Base-by-base conservation (phyloP, 768 basidiomycete genomes). In the Termitomyces sp. region DNA sequence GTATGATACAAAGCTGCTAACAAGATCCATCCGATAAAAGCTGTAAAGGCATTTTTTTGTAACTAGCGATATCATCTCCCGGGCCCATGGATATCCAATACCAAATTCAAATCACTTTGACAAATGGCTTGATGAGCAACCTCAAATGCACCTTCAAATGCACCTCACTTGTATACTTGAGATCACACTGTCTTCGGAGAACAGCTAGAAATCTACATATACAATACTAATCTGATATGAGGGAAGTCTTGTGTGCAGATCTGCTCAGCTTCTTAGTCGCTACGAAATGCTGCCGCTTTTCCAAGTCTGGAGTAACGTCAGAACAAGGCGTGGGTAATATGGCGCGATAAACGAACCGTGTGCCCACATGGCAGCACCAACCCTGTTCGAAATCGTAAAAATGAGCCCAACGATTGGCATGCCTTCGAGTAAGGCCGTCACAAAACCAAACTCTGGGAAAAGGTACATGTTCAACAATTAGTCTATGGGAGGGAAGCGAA, bases 301-400 rank as follows among this genome's bases (percentile, higher is more conserved):
- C 87, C 4, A 88, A 66, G 68, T 88, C 86, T 88, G 42, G 2
- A 29, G 17, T 7, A 2, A 12, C n/a, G 47, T 29, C 10, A 34
- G 40, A 44, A 60, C 21, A 27, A 42, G 21, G 16, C 27, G 31
- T 25, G 55, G 32, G 12, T 21, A 17, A 46, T 29, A 19, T 40
- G 23, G 12, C 23, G 14, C 41, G 16, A 43, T 27, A 31, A 25
- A 69, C 73, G 21, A 45, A 90, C 88, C 90, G 60, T 87, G 84
- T 5, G 90, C 89, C 89, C 93, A 97, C 95, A 97, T 96, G 1
- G 93, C 93, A 2, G 92, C 95, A 6, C 94, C 94, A 25, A 96
- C 82, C 6, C 92, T 80, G 67, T 96, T 95, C 0, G 92, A 94
- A 17, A 96, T 77, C 2, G 86, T 86, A 67, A 96, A 92, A 10